Conservation (phyloP, 2,329 filamentous ascomycete genomes). For the Lithohypha guttulata region DNA sequence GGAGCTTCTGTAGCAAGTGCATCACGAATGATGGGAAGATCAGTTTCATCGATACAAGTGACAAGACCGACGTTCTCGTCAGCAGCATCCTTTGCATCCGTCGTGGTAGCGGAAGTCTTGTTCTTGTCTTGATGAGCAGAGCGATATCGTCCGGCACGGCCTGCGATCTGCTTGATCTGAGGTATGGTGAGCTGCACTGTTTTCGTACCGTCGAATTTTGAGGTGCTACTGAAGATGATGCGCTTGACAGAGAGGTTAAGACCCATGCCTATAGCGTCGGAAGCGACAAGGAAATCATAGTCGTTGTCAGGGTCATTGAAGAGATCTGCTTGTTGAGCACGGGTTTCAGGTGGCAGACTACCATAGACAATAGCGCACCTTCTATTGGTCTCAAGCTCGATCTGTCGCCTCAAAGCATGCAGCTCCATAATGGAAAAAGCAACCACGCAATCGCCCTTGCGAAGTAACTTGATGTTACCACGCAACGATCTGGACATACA, state of each 20-base stretch:
- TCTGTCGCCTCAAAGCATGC: slow-evolving; percentile 64
- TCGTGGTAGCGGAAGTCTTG: slow-evolving; percentile 8
- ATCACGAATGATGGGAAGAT: slow-evolving; percentile 51
- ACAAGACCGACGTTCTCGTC: slow-evolving; percentile 54
- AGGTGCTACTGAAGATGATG: slow-evolving; percentile 69
- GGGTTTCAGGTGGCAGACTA: slow-evolving; percentile 78
- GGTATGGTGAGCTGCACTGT: slow-evolving; percentile 54
- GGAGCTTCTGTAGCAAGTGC: slow-evolving; percentile 55
- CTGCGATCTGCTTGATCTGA: slow-evolving; percentile 89
- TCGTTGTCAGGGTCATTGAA: slow-evolving; percentile 96
- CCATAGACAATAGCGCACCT: slow-evolving; percentile 92
- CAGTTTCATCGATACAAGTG: slow-evolving; percentile 62
- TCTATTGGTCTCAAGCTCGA: slow-evolving; percentile 64
- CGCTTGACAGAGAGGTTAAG: slow-evolving; percentile 80
- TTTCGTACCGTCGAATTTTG: slow-evolving; percentile 57
- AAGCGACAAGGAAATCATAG: slow-evolving; percentile 88
- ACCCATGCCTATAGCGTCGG: slow-evolving; percentile 95
- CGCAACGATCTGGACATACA: slow-evolving; percentile 53
- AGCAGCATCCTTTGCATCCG: slow-evolving; percentile 8
- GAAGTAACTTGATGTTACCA: slow-evolving; percentile 53
- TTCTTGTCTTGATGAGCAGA: slow-evolving; percentile 50
- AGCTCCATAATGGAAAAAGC: slow-evolving; percentile 74
- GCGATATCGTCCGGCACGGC: slow-evolving; percentile 77
- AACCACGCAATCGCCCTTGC: slow-evolving; percentile 86
- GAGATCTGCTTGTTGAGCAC: slow-evolving; percentile 77